phyloP scores from a whole-genome alignment of 306 rosid genomes.

The Castanea mollissima region DNA sequence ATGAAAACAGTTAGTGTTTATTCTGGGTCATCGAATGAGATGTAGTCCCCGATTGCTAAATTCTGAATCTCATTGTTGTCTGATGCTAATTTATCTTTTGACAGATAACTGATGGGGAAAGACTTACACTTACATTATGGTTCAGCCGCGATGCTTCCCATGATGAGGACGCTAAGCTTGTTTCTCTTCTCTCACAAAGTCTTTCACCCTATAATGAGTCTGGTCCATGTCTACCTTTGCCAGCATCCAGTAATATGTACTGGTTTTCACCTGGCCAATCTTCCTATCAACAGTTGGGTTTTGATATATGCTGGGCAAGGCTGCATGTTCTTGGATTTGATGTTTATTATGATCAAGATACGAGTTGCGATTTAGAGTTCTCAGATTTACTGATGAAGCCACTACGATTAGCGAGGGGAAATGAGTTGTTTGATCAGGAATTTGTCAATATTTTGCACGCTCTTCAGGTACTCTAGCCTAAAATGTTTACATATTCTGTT shows the following conservation, averaged over 20 bases:
- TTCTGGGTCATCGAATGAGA: no score
- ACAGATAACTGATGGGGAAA: conserved; percentile 85
- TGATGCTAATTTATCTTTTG: conserved; percentile 31
- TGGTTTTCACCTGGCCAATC: conserved; percentile 67
- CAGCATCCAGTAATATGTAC: conserved; percentile 85
- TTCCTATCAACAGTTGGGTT: conserved; percentile 45
- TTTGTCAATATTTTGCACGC: conserved; percentile 84
- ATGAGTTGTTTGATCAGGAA: conserved; percentile 53
- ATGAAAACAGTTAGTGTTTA: neutral
- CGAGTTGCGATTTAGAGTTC: conserved; percentile 34
- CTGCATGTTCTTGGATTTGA: conserved; percentile 67
- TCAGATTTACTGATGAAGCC: conserved; percentile 51
- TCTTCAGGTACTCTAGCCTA: conserved; percentile 63
- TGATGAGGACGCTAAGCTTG: conserved; percentile 82
- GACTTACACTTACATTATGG: conserved; percentile 91
- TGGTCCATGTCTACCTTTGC: conserved; percentile 55
- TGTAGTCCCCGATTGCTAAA: neutral
- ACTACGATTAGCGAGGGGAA: conserved; percentile 48
- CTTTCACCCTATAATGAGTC: conserved; percentile 32
- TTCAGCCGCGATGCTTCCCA: conserved; percentile 77
- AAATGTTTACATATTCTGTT: neutral
- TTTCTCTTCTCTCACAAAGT: conserved; percentile 64
- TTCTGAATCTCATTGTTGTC: conserved; percentile 17
- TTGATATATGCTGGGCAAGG: conserved; percentile 87
- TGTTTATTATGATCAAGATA: conserved; percentile 43